Evolutionary conservation across 2,329 filamentous ascomycete genomes (phyloP).

Genomic region (Rachicladosporium sp.): DNA sequence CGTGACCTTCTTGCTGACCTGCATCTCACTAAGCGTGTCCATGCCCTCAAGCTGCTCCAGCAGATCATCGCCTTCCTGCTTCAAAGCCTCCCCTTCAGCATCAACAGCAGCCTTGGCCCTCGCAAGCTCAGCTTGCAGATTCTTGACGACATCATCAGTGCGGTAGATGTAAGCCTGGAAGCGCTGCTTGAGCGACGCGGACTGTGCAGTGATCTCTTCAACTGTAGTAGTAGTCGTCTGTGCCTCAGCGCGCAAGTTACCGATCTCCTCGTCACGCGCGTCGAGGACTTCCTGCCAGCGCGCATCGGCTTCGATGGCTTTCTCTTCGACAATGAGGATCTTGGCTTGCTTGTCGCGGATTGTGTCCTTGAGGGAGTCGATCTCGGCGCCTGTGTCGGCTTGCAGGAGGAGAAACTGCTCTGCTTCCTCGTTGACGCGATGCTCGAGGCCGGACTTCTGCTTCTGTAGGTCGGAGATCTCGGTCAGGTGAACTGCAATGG

Average conservation of each 20-base stretch:
- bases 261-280: constrained; percentile 27
- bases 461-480: constrained; percentile 15
- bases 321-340: constrained; percentile 20
- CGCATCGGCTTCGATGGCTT: constrained; percentile 25
- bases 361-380: constrained; percentile 16
- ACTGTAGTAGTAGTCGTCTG: constrained; percentile 14
- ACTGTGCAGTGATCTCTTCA: constrained; percentile 12
- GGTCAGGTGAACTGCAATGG: constrained; percentile 10
- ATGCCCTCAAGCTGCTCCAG: constrained; percentile 15
- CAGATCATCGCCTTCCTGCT: constrained; percentile 8
- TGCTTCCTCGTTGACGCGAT: constrained; percentile 24
- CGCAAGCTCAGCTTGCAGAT: constrained; percentile 20
- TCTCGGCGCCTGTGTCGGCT: constrained; percentile 21
- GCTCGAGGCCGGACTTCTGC: constrained; percentile 21
- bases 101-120: constrained; percentile 13
- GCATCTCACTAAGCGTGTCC: constrained; percentile 11
- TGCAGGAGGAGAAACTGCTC: constrained; percentile 23
- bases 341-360: constrained; percentile 23
- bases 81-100: constrained; percentile 12
- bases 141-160: constrained; percentile 21
- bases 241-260: constrained; percentile 16
- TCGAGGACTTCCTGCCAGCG: constrained; percentile 29
- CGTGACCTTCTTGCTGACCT: constrained; percentile 7
- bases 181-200: constrained; percentile 16
- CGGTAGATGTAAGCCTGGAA: constrained; percentile 25